Base-by-base conservation (phyloP, 192 early-diverging fungal genomes). In the Pilobolus umbonatus region DNA sequence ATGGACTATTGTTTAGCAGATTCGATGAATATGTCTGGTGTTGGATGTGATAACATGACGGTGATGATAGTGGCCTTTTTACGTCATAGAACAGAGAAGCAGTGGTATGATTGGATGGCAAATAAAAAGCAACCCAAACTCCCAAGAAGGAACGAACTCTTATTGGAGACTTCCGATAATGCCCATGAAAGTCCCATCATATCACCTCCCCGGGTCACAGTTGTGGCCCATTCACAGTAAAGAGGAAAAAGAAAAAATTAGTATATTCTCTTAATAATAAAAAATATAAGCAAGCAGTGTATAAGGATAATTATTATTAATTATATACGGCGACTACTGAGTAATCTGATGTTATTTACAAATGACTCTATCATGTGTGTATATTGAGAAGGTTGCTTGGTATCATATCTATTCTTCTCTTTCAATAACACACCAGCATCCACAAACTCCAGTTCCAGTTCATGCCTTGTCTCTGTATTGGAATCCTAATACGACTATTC, bases 31-130 rank as follows among this genome's bases (percentile, higher is more conserved):
- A 75, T 91, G 57, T 88, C 85, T 43, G 91, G 92, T 17, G 83
- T 98, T 54, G 96, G 96, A 24, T 98, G 95, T 76, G 96, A 98
- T 75, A 98, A 98, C 76, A 98, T 98, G 96, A 97, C 96, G 0
- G 89, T 98, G 19, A 73, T 97, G 17, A 90, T 98, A 46, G 85
- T 93, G 8, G 96, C 78, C 2, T 76, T 96, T 40, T 78, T 97
- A 61, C 80, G 88, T 45, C 88, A 88, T 30, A 81, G 76, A 62
- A 80, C 79, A 39, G 73, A 76, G 58, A 80, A 87, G 14, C 80
- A 90, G 64, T 98, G 95, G 95, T 74, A 80, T 34, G 64, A 71
- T 15, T 62, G 67, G 62, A 67, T 84, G 31, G 53, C 54, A 12
- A 15, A 30, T 9, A 48, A 59, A 45, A 21, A 29, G 1, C 19